phyloP scores from a whole-genome alignment of 2,329 filamentous ascomycete genomes.

The Aaosphaeria arxii region DNA sequence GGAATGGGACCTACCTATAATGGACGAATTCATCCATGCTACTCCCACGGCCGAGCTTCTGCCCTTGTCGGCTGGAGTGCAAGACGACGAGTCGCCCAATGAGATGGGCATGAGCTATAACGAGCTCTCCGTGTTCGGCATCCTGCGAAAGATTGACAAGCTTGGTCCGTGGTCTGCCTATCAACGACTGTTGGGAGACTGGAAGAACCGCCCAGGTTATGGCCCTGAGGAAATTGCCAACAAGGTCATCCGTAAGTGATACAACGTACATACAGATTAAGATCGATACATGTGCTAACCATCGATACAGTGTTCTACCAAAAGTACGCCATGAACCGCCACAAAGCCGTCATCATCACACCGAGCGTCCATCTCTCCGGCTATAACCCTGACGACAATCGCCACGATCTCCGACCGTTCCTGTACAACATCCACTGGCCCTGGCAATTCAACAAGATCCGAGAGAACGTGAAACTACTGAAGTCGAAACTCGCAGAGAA shows the following conservation, averaged over 20 bases:
- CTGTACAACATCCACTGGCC: slow-evolving; percentile 43
- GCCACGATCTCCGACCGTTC: slow-evolving; percentile 42
- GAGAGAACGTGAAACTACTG: slow-evolving; percentile 28
- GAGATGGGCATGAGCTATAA: slow-evolving; percentile 51
- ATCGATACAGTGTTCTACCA: slow-evolving; percentile 38
- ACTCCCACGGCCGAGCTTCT: slow-evolving; percentile 52
- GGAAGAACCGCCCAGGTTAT: slow-evolving; percentile 36
- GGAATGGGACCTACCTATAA: slow-evolving; percentile 61
- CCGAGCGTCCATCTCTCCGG: slow-evolving; percentile 37
- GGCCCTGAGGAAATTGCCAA: slow-evolving; percentile 44
- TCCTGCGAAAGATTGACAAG: slow-evolving; percentile 54
- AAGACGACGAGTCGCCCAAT: slow-evolving; percentile 55
- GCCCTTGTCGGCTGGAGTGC: slow-evolving; percentile 61
- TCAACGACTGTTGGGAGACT: slow-evolving; percentile 50
- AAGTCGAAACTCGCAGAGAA: slow-evolving; percentile 16
- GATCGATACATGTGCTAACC: slow-evolving; percentile 24
- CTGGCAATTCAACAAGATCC: slow-evolving; percentile 39
- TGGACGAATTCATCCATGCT: slow-evolving; percentile 60
- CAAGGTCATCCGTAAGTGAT: slow-evolving; percentile 39
- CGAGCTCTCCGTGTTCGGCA: slow-evolving; percentile 53
- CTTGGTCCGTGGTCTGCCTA: slow-evolving; percentile 56
- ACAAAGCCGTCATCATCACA: slow-evolving; percentile 55
- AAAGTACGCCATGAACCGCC: slow-evolving; percentile 58
- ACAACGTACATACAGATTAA: background rate
- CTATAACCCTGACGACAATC: slow-evolving; percentile 57